Base-by-base conservation (phyloP, 139 green algal genomes). In the Coelastrella sp. region DNA sequence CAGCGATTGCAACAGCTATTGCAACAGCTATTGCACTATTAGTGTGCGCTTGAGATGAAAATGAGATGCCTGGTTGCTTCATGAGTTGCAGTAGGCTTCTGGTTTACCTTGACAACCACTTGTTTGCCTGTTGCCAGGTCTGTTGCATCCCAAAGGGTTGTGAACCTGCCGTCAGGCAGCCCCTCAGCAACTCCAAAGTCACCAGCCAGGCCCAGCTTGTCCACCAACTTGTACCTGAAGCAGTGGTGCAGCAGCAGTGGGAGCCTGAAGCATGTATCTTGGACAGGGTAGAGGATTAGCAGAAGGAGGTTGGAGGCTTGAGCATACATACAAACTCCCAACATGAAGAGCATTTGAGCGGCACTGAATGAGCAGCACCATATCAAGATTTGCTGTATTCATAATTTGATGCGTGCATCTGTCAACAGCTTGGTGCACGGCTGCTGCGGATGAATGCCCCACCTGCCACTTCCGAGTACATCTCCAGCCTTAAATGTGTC, bases 51-150 rank as follows among this genome's bases (percentile, higher is more conserved):
- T 49, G 35, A 49, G 35, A n/a, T n/a, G n/a, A n/a, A n/a, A n/a
- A n/a, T n/a, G n/a, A n/a, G n/a, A 49, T 49, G 35, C 35, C 35
- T 49, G 35, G 35, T 49, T 49, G 35, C 35, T 49, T 25, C 15
- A 78, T 25, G 15, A 8, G n/a, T 25, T 35, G 8, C n/a, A 35
- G 14, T 25, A 9, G 11, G 35, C 8, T 49, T 49, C 60, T 75
- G 17, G 49, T 63, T 17, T 60, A 89, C 85, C 85, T 90, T 90
- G 24, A 90, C 27, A 3, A 90, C 75, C 24, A 90, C 86, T 56
- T 75, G 7, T 78, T 74, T 65, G 6, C 61, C 61, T 19, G 25
- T 63, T 22, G 75, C 27, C 7, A 74, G 19, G 75, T 90, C 86
- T 17, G 68, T 84, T 35, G 74, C 73, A 7, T 57, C 58, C 86